phyloP scores from a whole-genome alignment of 306 rosid genomes.

The Vicia villosa region DNA sequence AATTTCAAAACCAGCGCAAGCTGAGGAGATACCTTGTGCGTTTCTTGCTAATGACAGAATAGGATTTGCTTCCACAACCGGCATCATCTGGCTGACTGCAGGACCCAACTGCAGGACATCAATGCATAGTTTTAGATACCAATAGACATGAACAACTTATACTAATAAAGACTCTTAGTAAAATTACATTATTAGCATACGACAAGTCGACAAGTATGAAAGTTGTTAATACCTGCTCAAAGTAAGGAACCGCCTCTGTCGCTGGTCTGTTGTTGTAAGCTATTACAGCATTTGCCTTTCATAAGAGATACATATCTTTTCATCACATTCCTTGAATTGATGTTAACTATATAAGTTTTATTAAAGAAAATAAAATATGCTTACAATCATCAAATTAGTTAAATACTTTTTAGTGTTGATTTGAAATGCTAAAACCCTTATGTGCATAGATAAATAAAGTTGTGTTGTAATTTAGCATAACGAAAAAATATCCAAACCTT shows the following conservation, averaged over 20 bases:
- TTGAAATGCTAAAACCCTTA: constrained; percentile 17
- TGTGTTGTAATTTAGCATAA: constrained; percentile 7
- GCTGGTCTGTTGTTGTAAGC: constrained; percentile 95
- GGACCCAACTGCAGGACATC: constrained; percentile 77
- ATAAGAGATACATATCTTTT: constrained; percentile 50
- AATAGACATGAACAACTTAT: no score
- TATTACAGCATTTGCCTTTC: constrained; percentile 90
- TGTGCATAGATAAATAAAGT: constrained; percentile 2
- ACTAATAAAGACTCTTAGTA: no score
- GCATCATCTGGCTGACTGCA: constrained; percentile 80
- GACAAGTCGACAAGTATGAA: constrained; percentile 10
- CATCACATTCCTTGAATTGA: constrained; percentile 48
- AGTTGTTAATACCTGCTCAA: constrained; percentile 75
- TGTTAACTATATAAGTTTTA: constrained; percentile 26
- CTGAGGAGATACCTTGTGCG: constrained; percentile 67
- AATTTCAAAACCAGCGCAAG: constrained; percentile 17
- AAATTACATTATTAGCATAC: not conserved
- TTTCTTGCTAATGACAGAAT: constrained; percentile 74
- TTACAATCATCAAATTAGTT: no score
- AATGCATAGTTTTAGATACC: no score
- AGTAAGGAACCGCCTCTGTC: constrained; percentile 95
- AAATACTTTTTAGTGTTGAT: no score
- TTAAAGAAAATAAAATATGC: constrained; percentile 38
- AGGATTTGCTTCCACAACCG: constrained; percentile 76
- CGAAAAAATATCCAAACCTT: constrained; percentile 52